Evolutionary conservation across 495 filamentous ascomycete species (phyloP).

Genomic region (Lepidopterella palustris): DNA sequence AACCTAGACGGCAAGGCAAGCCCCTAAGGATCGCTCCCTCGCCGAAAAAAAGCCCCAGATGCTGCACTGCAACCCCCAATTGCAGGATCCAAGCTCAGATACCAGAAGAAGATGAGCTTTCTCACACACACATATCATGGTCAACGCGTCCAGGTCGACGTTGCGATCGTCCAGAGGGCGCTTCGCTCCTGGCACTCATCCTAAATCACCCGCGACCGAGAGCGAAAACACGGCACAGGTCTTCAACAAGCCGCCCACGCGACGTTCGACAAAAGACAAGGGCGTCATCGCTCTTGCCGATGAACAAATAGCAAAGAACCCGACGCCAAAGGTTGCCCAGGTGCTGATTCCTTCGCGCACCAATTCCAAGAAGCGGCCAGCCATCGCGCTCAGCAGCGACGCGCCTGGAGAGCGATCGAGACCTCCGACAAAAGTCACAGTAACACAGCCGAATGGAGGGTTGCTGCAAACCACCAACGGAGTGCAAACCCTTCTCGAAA

Average conservation of each 20-base stretch:
- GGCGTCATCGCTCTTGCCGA: background rate
- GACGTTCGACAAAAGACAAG: background rate
- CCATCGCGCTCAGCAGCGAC: conserved; percentile 6
- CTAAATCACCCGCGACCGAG: conserved; percentile 18
- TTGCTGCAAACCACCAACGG: conserved; percentile 35
- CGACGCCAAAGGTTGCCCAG: background rate
- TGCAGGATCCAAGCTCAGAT: conserved; percentile 6
- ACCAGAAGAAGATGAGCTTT: conserved; percentile 12
- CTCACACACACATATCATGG: conserved; percentile 15
- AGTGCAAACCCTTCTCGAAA: conserved; percentile 23
- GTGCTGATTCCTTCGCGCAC: conserved; percentile 6
- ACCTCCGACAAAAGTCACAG: conserved; percentile 34
- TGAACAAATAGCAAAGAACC: background rate
- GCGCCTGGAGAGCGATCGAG: conserved; percentile 6
- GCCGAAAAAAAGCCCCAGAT: background rate
- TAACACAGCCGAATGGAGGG: conserved; percentile 32
- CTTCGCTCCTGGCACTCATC: conserved; percentile 1
- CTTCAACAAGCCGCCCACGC: conserved; percentile 3
- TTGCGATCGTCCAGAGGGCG: conserved; percentile 23
- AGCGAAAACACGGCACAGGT: conserved; percentile 1
- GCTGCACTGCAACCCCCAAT: conserved; percentile 4
- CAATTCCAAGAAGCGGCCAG: conserved; percentile 19
- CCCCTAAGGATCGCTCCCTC: conserved; percentile 1
- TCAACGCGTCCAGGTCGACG: conserved; percentile 19
- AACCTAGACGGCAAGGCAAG: conserved; percentile 10